A percentile compares a stretch with the other conserved stretches of the same genome.
These are phyloP conservation scores for Trichoderma atroviride DNA, from an alignment of 2,329 filamentous ascomycete genomes.

Conservation along the genomic window DNA sequence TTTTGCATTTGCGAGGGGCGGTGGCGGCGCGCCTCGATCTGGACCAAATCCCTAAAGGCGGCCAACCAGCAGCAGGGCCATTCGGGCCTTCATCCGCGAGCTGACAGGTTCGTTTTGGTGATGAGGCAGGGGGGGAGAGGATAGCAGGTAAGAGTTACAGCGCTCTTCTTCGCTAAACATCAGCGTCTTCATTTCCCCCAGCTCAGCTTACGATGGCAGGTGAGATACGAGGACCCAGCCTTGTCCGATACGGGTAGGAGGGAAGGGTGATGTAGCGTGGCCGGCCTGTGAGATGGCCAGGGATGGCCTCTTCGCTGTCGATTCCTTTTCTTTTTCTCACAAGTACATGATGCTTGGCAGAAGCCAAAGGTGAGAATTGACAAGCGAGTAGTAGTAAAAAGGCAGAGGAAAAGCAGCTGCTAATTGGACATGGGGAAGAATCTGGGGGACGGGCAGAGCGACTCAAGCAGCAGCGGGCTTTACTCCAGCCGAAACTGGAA, in stretches of 20 bases:
- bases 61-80: constrained; percentile 20
- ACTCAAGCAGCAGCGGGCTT: neutral
- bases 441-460: neutral
- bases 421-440: neutral
- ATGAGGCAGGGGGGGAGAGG: neutral
- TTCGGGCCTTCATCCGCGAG: constrained; percentile 26
- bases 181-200: neutral
- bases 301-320: neutral
- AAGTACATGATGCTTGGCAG: neutral
- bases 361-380: neutral
- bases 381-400: neutral
- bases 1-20: constrained; percentile 4
- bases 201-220: neutral
- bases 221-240: constrained; percentile 5
- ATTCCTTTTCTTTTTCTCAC: neutral
- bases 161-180: neutral
- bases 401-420: neutral
- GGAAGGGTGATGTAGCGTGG: constrained; percentile 3
- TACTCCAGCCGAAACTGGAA: neutral
- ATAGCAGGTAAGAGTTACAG: neutral
- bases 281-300: neutral
- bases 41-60: neutral
- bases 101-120: constrained; percentile 11
- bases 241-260: constrained; percentile 7
- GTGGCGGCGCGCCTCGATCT: constrained; percentile 25